Base-by-base conservation (phyloP, 352 stramenopile species). In the Phytophthora sp. region DNA sequence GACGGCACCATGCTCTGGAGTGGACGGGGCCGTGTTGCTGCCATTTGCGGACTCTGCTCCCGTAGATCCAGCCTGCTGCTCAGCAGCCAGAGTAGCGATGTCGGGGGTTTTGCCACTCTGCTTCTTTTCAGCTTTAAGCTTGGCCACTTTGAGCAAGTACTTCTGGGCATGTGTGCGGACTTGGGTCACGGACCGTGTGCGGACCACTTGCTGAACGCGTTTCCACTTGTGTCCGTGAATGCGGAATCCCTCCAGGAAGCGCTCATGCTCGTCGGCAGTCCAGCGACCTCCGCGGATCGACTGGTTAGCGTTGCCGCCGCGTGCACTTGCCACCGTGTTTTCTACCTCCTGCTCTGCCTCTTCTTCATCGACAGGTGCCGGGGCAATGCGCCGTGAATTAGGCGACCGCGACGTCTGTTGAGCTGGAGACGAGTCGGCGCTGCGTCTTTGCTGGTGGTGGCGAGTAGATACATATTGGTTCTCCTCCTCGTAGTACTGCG, bases 191-290 rank as follows among this genome's bases (percentile, higher is more conserved):
- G 88, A 95, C n/a, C 88, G 79, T 29, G 86, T 94, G 63, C 86
- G 85, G 4, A 96, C 88, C 11, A 96, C 86, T 55, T 95, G 87
- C 60, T 96, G 88, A 47, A 96, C 88, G 31, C 88, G 86, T 70
- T 96, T 96, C 88, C 88, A 96, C 74, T 96, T 95, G 78, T 96
- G 86, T 20, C 88, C 88, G 45, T 95, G 86, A 62, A 94, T 86
- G 56, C 82, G 83, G 64, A 96, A 96, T 29, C 88, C 88, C 21
- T 88, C 79, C 8, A 96, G 63, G 57, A 96, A 96, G 3, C 88
- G 86, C 39, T 96, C 86, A 59, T 96, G 86, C 59, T 96, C 88
- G 29, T 96, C 87, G 0, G 83, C 83, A 1, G 84, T 94, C 88
- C 88, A 96, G 21, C 88, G 84, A 0, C 88, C 88, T 15, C 87